Base-by-base conservation (phyloP, 345 rosid species). In the Pugionium cornutum region DNA sequence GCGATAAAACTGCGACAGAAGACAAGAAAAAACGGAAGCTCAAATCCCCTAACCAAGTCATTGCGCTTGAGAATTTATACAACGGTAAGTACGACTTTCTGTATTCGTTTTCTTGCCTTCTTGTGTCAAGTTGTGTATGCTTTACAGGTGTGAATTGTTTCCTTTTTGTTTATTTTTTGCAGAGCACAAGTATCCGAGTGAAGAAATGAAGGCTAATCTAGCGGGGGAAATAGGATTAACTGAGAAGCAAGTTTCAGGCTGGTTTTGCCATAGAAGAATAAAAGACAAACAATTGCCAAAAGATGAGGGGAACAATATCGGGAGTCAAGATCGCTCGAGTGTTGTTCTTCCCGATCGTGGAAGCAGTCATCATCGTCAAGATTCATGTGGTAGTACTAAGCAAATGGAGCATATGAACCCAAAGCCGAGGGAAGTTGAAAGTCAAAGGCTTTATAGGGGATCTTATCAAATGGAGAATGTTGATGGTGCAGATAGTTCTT, bases 161-260 rank as follows among this genome's bases (percentile, higher is more conserved):
- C 3, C 6, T 9, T 43, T 11, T 6, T 2, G 25, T 43, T 43
- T 18, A 18, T 43, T 11, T n/a, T 43, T 0, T 43, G 47, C 26
- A 43, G 47, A 43, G 26, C 47, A 43, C 18, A 43, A 43, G 47
- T 43, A 43, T 43, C 47, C 47, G 26, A 43, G 47, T 43, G 26
- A 43, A n/a, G 47, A 10, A 10, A 43, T 43, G 47, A 43, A 43
- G 47, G 4, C 46, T 11, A 10, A 42, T 3, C 3, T 42, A 9
- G 46, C 18, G 2, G 46, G 0, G 11, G 46, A 42, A 9, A 42
- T 42, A 9, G 46, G 46, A 42, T 9, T 42, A 9, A 9, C 18
- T 3, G 26, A n/a, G 4, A 43, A 43, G 47, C 47, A 43, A n/a
- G 47, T 43, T 43, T 43, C 36, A 34, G 5, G 36, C 36, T 34